A percentile compares a stretch with the other conserved stretches of the same genome.
Evolutionary conservation across 2,329 filamentous ascomycete genomes (phyloP).

Genomic region (Penicillium sclerotiorum): DNA sequence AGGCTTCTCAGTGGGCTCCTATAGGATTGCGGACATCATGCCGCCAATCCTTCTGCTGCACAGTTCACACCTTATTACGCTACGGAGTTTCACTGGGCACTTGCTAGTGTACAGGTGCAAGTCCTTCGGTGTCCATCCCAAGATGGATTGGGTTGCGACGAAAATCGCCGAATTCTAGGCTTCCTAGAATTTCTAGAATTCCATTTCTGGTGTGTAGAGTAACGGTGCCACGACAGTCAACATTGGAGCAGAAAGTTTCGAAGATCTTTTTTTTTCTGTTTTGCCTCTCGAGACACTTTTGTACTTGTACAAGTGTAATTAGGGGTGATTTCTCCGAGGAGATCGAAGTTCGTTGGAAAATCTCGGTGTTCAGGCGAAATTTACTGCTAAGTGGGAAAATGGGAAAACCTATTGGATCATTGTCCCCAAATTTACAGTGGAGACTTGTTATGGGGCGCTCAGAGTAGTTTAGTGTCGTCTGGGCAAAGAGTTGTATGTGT

Average conservation of each 20-base stretch:
- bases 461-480: background rate
- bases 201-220: background rate
- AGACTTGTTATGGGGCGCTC: background rate
- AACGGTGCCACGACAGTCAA: background rate
- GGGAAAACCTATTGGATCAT: too few relatives aligned
- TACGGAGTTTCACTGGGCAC: too few relatives aligned
- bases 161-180: too few relatives aligned
- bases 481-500: too few relatives aligned
- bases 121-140: background rate
- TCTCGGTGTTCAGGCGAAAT: too few relatives aligned
- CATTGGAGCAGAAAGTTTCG: background rate
- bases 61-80: slow-evolving; percentile 21
- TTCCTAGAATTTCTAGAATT: too few relatives aligned
- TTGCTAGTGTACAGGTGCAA: background rate
- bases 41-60: slow-evolving; percentile 5
- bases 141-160: background rate
- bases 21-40: slow-evolving; percentile 1
- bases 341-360: background rate
- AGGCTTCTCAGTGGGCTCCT: too few relatives aligned
- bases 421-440: background rate
- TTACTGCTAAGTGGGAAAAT: too few relatives aligned
- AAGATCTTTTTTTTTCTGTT: too few relatives aligned
- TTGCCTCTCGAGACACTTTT: too few relatives aligned
- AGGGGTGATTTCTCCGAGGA: background rate
- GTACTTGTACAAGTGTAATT: too few relatives aligned